phyloP scores from a whole-genome alignment of 2,329 filamentous ascomycete species.

The Penicillium sp. region DNA sequence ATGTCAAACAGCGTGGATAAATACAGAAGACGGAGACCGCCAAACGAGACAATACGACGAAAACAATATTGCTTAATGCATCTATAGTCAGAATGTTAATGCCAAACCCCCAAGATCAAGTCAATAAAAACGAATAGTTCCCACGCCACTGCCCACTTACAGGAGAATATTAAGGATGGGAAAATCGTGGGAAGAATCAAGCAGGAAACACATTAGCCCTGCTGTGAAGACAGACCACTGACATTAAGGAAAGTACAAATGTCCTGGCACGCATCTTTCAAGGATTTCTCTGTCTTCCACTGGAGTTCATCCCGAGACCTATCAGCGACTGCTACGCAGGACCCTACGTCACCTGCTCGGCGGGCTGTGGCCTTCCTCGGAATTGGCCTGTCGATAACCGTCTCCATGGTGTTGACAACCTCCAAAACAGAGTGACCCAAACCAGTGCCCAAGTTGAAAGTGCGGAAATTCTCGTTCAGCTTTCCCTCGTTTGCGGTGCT shows the following conservation, averaged over 20 bases:
- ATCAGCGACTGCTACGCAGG: conserved; percentile 38
- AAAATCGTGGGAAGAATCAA: background rate
- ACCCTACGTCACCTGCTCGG: conserved; percentile 40
- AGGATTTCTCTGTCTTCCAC: conserved; percentile 40
- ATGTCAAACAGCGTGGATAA: background rate
- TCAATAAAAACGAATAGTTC: conserved; percentile 1
- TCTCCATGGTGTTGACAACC: conserved; percentile 40
- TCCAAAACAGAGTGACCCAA: conserved; percentile 40
- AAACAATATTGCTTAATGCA: conserved; percentile 7
- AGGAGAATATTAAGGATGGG: background rate
- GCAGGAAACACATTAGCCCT: background rate
- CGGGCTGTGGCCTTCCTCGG: conserved; percentile 33
- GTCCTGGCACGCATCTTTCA: conserved; percentile 39
- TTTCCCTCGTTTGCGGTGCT: conserved; percentile 34
- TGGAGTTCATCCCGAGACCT: conserved; percentile 55
- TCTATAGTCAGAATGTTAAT: conserved; percentile 10
- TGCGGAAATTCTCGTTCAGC: conserved; percentile 41
- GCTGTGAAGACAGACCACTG: conserved; percentile 29
- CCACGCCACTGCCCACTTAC: background rate
- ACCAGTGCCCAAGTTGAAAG: conserved; percentile 43
- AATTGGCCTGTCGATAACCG: conserved; percentile 35
- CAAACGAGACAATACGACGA: background rate
- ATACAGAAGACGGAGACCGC: background rate
- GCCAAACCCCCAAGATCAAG: conserved; percentile 3
- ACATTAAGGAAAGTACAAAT: conserved; percentile 39